Base-by-base conservation (phyloP, 345 rosid species). In the Lepidium didymum region DNA sequence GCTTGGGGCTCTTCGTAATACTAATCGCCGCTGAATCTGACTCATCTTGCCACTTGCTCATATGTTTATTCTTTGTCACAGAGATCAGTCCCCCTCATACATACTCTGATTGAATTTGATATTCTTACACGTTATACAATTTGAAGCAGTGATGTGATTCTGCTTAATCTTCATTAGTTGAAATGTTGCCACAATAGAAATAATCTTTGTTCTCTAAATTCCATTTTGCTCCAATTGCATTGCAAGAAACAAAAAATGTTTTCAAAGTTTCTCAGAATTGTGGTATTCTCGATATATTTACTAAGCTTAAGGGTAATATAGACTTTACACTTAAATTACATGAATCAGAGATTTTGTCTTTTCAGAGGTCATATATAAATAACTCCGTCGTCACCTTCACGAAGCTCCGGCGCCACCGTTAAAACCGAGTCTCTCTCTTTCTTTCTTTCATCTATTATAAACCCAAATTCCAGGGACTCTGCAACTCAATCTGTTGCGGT, bases 1-100 rank as follows among this genome's bases (percentile, higher is more conserved):
- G 52, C 70, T 90, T 2, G 82, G 82, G 62, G 76, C 91, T 46
- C 80, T 84, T 27, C 81, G 89, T 45, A 14, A 29, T 68, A 53
- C 60, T 33, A 68, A 40, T 31, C 70, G 70, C 11, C 74, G 74
- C 31, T 75, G 56, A 75, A 40, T 23, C n/a, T 53, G 10, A 47
- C 40, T 45, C 45, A 4, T 33, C 2, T 50, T 13, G 34, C 62
- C 34, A 7, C 62, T 16, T 62, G 70, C 62, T 62, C 40, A 75
- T 62, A 75, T 29, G 21, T 62, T 13, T 61, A 21, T 62, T 52
- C 14, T 52, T 55, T 74, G 64, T 6, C 50, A 43, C 73, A 15
- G 61, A 66, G 62, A 66, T 53, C 42, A 52, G 23, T 3, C 54
- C 37, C n/a, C 3, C 52, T 36, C 31, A 52, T 73, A 66, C 62